A percentile compares a stretch with the other conserved stretches of the same genome.
Conservation (phyloP, 1,284 basidiomycete genomes). For the Ceratobasidium sp. region DNA sequence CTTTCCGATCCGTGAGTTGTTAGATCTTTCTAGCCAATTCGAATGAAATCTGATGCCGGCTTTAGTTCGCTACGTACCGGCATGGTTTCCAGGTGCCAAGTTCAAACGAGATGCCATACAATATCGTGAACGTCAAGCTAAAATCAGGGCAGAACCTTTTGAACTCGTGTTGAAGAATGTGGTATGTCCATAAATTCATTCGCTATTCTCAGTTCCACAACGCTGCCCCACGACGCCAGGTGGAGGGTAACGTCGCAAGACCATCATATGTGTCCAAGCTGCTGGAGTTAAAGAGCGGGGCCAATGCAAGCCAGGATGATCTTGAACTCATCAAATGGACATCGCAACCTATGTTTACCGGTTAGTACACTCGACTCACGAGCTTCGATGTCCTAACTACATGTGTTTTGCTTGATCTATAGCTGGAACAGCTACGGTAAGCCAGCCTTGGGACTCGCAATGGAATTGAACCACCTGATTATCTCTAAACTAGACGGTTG, state of each 20-base stretch:
- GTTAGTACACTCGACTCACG: neutral
- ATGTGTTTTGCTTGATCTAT: too few relatives aligned
- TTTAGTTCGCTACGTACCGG: constrained; percentile 7
- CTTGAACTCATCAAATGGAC: constrained; percentile 28
- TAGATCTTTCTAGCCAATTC: too few relatives aligned
- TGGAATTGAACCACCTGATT: neutral
- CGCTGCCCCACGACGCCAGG: too few relatives aligned
- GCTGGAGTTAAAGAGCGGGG: constrained; percentile 16
- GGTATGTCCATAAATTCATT: neutral
- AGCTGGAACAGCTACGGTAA: constrained; percentile 14
- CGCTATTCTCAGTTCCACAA: too few relatives aligned
- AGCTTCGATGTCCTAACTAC: too few relatives aligned
- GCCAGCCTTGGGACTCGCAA: neutral
- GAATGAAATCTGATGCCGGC: too few relatives aligned
- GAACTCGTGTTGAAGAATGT: neutral
- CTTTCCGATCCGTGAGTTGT: constrained; percentile 23
- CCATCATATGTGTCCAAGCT: constrained; percentile 20
- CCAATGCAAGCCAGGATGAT: constrained; percentile 8
- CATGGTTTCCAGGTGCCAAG: constrained; percentile 11
- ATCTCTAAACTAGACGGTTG: neutral
- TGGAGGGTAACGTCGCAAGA: neutral
- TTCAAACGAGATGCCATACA: neutral
- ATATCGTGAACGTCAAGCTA: neutral
- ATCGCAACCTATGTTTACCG: constrained; percentile 15
- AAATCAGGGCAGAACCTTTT: neutral